phyloP scores from a whole-genome alignment of 176 grass and related monocot species.

The Musa schizocarpa region DNA sequence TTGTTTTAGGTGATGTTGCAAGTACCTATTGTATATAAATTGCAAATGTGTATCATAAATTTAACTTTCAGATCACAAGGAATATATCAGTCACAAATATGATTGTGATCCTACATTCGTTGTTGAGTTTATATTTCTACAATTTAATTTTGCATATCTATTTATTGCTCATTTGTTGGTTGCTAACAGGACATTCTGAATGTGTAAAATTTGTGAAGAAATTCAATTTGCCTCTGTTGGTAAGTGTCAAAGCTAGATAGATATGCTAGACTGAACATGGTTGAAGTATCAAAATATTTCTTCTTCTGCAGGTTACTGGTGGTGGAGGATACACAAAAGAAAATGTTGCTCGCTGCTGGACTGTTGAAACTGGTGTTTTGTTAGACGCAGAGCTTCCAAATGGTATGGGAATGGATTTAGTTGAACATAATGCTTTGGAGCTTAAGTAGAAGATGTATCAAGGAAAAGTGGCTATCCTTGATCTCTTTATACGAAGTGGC shows the following conservation, averaged over 20 bases:
- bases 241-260: slow-evolving; percentile 22
- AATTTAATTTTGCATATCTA: background rate
- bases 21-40: background rate
- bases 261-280: background rate
- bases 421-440: background rate
- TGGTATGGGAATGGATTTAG: slow-evolving; percentile 31
- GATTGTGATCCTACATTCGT: background rate
- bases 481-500: background rate
- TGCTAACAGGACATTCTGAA: slow-evolving; percentile 76
- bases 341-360: slow-evolving; percentile 98
- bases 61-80: background rate
- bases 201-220: slow-evolving; percentile 98
- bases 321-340: slow-evolving; percentile 99
- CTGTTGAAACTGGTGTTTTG: slow-evolving; percentile 94
- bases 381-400: slow-evolving; percentile 75
- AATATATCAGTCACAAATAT: background rate
- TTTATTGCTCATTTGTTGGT: slow-evolving; percentile 8
- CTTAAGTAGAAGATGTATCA: background rate
- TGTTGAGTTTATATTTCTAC: background rate
- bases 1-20: too few species aligned
- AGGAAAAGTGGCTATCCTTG: background rate
- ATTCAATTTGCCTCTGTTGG: slow-evolving; percentile 94
- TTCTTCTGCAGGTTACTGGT: slow-evolving; percentile 66
- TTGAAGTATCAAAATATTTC: slow-evolving; percentile 1
- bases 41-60: background rate